phyloP scores from a whole-genome alignment of 1,284 basidiomycete genomes.

The Megacollybia platyphylla region DNA sequence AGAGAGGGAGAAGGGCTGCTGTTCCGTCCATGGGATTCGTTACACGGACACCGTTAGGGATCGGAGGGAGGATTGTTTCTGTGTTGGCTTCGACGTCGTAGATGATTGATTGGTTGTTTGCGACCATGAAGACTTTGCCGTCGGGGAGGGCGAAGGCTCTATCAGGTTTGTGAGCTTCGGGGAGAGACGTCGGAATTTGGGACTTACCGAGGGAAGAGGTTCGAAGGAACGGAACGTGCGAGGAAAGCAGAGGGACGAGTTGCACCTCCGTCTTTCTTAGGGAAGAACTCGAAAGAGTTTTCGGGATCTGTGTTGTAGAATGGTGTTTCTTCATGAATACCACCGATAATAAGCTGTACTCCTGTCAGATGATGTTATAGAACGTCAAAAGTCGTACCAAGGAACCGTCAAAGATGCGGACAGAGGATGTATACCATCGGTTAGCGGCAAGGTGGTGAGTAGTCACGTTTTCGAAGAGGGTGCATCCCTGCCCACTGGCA shows the following conservation, averaged over 20 bases:
- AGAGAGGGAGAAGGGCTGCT: slow-evolving; percentile 33
- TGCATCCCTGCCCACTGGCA: slow-evolving; percentile 13
- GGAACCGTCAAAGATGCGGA: slow-evolving; percentile 27
- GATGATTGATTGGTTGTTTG: slow-evolving; percentile 18
- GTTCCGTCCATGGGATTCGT: slow-evolving; percentile 35
- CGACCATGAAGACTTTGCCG: slow-evolving; percentile 7
- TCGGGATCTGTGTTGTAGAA: slow-evolving; percentile 3
- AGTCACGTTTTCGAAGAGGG: slow-evolving; percentile 23
- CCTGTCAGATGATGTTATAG: background rate
- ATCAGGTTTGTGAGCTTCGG: background rate
- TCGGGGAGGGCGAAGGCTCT: slow-evolving; percentile 8
- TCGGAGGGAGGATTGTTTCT: slow-evolving; percentile 9
- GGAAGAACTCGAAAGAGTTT: slow-evolving; percentile 9
- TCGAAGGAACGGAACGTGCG: slow-evolving; percentile 24
- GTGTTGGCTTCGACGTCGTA: slow-evolving; percentile 30
- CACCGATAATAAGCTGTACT: slow-evolving; percentile 21
- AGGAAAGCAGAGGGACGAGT: slow-evolving; percentile 6
- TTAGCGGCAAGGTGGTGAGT: slow-evolving; percentile 21
- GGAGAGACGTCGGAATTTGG: background rate
- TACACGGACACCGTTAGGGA: slow-evolving; percentile 11
- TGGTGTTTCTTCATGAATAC: background rate
- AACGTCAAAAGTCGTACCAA: slow-evolving; percentile 10
- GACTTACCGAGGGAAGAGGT: slow-evolving; percentile 24
- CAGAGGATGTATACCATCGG: slow-evolving; percentile 30
- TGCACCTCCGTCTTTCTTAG: slow-evolving; percentile 5